Percentiles rank a stretch among this genome's conserved stretches.
Evolutionary conservation across 2,329 filamentous ascomycete genomes (phyloP).

Genomic region (Mariannaea sp.): DNA sequence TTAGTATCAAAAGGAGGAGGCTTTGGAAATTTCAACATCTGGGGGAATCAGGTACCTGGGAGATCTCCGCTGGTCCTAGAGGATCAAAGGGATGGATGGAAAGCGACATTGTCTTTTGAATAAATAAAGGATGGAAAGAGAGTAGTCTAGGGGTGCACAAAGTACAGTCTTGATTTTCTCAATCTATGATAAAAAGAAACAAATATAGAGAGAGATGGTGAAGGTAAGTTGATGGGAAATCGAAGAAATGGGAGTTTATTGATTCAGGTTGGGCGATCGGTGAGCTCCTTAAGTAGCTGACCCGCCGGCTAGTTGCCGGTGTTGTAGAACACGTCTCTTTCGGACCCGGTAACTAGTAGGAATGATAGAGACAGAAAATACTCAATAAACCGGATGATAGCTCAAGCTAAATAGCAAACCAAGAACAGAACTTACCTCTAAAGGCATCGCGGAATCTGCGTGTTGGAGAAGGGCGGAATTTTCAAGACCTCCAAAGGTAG

Average conservation of each 20-base stretch:
- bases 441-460: slow-evolving; percentile 8
- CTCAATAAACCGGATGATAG: background rate
- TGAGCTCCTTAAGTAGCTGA: background rate
- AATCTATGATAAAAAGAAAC: no score
- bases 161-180: no score
- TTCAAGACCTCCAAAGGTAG: background rate
- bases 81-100: slow-evolving; percentile 4
- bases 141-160: background rate
- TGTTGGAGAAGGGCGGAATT: background rate
- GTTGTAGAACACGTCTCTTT: no score
- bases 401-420: no score
- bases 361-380: background rate
- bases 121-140: no score
- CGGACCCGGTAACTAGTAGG: no score
- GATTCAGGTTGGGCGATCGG: background rate
- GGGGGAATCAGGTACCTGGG: background rate
- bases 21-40: no score
- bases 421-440: slow-evolving; percentile 6
- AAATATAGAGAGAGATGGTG: no score
- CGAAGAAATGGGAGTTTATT: no score
- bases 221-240: no score
- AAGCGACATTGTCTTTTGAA: background rate
- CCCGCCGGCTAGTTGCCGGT: background rate
- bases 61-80: slow-evolving; percentile 5
- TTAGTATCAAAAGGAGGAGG: background rate